Evolutionary conservation across 2,329 filamentous ascomycete genomes (phyloP).

Genomic region (Ampelomyces quisqualis): DNA sequence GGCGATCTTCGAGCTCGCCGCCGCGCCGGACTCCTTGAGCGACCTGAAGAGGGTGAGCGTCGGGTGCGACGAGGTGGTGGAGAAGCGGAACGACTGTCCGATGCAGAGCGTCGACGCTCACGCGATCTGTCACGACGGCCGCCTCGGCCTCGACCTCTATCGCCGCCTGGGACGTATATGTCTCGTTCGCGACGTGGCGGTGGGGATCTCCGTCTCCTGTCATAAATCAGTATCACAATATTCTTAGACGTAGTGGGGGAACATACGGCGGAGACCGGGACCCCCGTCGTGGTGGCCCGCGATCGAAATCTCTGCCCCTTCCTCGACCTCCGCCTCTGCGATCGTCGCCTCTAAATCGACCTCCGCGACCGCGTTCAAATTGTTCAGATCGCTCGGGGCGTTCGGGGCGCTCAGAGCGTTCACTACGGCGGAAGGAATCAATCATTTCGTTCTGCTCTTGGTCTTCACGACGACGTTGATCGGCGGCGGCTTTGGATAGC

Average conservation of each 20-base stretch:
- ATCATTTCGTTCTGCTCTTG: slow-evolving; percentile 64
- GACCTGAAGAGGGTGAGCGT: slow-evolving; percentile 32
- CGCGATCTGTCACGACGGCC: slow-evolving; percentile 40
- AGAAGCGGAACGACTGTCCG: slow-evolving; percentile 31
- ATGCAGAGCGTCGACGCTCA: slow-evolving; percentile 39
- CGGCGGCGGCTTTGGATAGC: slow-evolving; percentile 77
- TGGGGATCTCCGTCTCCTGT: slow-evolving; percentile 51
- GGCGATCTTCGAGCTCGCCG: slow-evolving; percentile 28
- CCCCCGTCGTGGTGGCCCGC: slow-evolving; percentile 49
- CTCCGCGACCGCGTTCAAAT: slow-evolving; percentile 50
- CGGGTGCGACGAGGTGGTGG: slow-evolving; percentile 29
- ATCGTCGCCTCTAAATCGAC: slow-evolving; percentile 49
- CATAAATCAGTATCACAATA: slow-evolving; percentile 17
- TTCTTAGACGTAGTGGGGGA: neutral
- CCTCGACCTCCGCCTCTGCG: slow-evolving; percentile 46
- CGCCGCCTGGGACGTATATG: slow-evolving; percentile 57
- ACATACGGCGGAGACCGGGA: slow-evolving; percentile 53
- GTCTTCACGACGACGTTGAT: slow-evolving; percentile 69
- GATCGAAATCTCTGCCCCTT: slow-evolving; percentile 49
- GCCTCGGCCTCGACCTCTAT: slow-evolving; percentile 37
- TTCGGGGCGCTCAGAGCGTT: slow-evolving; percentile 51
- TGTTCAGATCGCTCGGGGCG: slow-evolving; percentile 44
- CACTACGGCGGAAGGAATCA: slow-evolving; percentile 65
- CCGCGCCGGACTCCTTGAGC: slow-evolving; percentile 46
- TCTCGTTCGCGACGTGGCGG: slow-evolving; percentile 56